A percentile compares a stretch with the other conserved stretches of the same genome.
These are phyloP conservation scores for Sistotremastrum niveocremeum DNA, from an alignment of 768 basidiomycete species.

Conservation along the genomic window DNA sequence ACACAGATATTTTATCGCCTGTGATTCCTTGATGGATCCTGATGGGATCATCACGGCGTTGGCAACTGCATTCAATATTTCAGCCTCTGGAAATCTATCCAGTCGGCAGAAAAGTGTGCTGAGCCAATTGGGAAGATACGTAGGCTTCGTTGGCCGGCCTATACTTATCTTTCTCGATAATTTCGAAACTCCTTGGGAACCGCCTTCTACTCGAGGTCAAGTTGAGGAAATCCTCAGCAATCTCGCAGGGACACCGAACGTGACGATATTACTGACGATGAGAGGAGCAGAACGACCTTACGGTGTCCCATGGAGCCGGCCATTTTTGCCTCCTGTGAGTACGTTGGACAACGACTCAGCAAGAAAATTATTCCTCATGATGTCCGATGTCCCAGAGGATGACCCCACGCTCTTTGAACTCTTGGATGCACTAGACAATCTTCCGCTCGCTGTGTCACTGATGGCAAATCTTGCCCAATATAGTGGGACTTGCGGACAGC, in stretches of 20 bases:
- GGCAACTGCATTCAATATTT: too few relatives aligned
- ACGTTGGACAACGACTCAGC: slow-evolving; percentile 10
- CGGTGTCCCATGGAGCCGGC: slow-evolving; percentile 13
- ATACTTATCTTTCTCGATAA: slow-evolving; percentile 25
- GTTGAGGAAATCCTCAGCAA: slow-evolving; percentile 15
- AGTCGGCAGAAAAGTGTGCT: too few relatives aligned
- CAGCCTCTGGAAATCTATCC: too few relatives aligned
- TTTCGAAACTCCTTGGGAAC: slow-evolving; percentile 28
- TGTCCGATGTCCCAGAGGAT: slow-evolving; percentile 10
- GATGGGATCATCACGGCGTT: too few relatives aligned
- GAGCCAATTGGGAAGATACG: too few relatives aligned
- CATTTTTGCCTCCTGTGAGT: slow-evolving; percentile 6
- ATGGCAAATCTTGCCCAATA: slow-evolving; percentile 16
- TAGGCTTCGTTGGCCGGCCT: background rate
- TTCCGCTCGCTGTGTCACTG: slow-evolving; percentile 22
- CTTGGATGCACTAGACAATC: slow-evolving; percentile 73
- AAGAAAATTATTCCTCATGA: slow-evolving; percentile 10
- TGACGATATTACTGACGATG: slow-evolving; percentile 23
- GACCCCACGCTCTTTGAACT: slow-evolving; percentile 50
- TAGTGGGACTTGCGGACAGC: slow-evolving; percentile 5
- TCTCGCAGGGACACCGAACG: slow-evolving; percentile 13
- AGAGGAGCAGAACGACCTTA: slow-evolving; percentile 16
- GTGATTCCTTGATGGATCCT: background rate
- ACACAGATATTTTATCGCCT: slow-evolving; percentile 2
- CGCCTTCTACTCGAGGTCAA: slow-evolving; percentile 7